Evolutionary conservation across 768 basidiomycete genomes (phyloP), one percentile per base, ranked within the genome.

Genomic region (Rhodotorula sphaerocarpa): DNA sequence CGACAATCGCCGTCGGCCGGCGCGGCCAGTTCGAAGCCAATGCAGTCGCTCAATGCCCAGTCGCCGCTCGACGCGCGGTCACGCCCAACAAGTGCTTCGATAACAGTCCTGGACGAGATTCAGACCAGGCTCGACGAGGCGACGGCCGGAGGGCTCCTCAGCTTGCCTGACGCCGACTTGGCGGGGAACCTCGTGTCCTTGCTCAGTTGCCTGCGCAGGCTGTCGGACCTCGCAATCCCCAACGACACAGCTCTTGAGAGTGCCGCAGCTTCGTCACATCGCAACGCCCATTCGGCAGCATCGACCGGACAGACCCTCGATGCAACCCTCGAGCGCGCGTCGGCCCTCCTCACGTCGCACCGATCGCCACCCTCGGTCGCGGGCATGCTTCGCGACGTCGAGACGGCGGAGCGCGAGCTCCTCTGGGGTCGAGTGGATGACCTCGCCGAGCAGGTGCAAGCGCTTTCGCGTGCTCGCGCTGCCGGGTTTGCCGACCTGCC

Each of bases 341-440:
- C 80, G 65, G 84, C 84, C 62, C 73, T 89, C 16, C 85, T 27
- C 50, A 23, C 86, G 72, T 71, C 83, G 33, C 81, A 83, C 67
- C 30, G 51, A 14, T 53, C 57, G 7, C 30, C 55, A 30, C 28
- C 16, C 79, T 34, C 78, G 9, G 64, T 75, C 21, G 70, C 77
- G 78, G 18, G 76, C 79, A 41, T 78, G 73, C 15, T 74, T 34
- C 72, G 77, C 28, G 77, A 65, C 80, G 27, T 82, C 83, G 71
- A 71, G 48, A 46, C 58, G 45, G 82, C 86, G 3, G 83, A 86
- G 71, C 76, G 79, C 2, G 80, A 85, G 1, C 77, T 88, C 18
- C 76, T 91, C 0, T 91, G 88, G 88, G 77, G 81, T 5, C 79
- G 80, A 39, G 83, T 90, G 34, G 87, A 88, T 67, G 79, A 82